phyloP scores from a whole-genome alignment of 768 basidiomycete genomes.

The Russula foetens region DNA sequence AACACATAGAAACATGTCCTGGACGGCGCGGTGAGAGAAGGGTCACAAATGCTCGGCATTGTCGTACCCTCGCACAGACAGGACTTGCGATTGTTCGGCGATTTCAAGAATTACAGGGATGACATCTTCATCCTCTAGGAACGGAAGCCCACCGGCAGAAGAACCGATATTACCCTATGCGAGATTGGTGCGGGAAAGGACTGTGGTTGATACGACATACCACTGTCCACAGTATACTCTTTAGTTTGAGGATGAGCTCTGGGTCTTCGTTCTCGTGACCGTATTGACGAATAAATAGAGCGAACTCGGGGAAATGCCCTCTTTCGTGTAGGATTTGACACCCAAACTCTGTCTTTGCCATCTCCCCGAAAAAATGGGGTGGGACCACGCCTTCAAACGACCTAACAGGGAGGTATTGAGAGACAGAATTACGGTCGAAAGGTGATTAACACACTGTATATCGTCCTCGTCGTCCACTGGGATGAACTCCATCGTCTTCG shows the following conservation, averaged over 20 bases:
- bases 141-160: slow-evolving; percentile 82
- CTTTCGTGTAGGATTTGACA: slow-evolving; percentile 87
- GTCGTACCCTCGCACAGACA: slow-evolving; percentile 89
- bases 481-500: slow-evolving; percentile 58
- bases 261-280: slow-evolving; percentile 76
- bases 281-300: slow-evolving; percentile 83
- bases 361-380: slow-evolving; percentile 95
- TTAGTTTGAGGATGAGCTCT: slow-evolving; percentile 80
- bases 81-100: slow-evolving; percentile 79
- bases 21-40: not conserved
- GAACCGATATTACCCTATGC: slow-evolving; percentile 88
- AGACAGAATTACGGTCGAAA: not conserved
- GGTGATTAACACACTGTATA: slow-evolving; percentile 33
- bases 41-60: not conserved
- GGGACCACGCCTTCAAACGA: slow-evolving; percentile 83
- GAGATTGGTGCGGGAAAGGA: slow-evolving; percentile 1
- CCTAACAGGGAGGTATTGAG: slow-evolving; percentile 28
- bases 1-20: slow-evolving; percentile 97
- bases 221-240: slow-evolving; percentile 95
- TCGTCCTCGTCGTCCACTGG: slow-evolving; percentile 57
- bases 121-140: slow-evolving; percentile 93
- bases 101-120: slow-evolving; percentile 87
- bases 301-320: slow-evolving; percentile 86
- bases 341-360: slow-evolving; percentile 93
- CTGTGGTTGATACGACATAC: slow-evolving; percentile 33